These are phyloP conservation scores for Thecaphora thlaspeos DNA, from an alignment of 1,284 basidiomycete species.

Conservation along the genomic window DNA sequence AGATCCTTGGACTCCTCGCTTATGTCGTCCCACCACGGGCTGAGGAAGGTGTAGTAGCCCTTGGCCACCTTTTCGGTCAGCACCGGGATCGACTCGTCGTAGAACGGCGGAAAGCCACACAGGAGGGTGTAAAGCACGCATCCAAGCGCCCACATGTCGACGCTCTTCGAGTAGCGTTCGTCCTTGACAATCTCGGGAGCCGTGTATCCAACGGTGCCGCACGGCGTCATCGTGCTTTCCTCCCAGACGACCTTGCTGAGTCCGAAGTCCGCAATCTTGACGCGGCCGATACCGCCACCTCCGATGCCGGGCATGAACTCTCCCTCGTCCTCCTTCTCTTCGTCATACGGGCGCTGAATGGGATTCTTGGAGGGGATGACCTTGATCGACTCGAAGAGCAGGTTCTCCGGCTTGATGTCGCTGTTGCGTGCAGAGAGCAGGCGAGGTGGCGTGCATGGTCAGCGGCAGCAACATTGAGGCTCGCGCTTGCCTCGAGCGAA, in stretches of 20 bases:
- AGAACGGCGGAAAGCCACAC: constrained; percentile 98
- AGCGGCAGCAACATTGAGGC: too few relatives aligned
- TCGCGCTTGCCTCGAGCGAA: too few relatives aligned
- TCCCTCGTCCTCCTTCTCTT: constrained; percentile 98
- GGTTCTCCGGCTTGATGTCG: constrained; percentile 98
- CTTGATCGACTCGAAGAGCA: constrained; percentile 90
- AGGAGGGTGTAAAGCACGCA: constrained; percentile 97
- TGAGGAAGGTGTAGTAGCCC: constrained; percentile 96
- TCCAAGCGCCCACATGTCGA: constrained; percentile 99
- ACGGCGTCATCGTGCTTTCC: constrained; percentile 98
- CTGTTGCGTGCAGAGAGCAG: not conserved
- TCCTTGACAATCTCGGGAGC: constrained; percentile 99
- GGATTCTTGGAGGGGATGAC: constrained; percentile 81
- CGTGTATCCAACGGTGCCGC: constrained; percentile 98
- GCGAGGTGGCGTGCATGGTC: too few relatives aligned
- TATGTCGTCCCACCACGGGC: constrained; percentile 99
- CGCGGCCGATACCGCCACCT: constrained; percentile 92
- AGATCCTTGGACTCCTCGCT: constrained; percentile 87
- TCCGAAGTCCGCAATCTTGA: constrained; percentile 99
- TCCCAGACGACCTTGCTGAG: constrained; percentile 98
- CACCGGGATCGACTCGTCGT: constrained; percentile 97
- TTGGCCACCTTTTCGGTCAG: constrained; percentile 97
- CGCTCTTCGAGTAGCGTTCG: constrained; percentile 95
- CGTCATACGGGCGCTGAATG: constrained; percentile 78
- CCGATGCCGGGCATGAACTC: constrained; percentile 88